Base-by-base conservation (phyloP, 2,329 filamentous ascomycete species). In the Diaporthe citrichinensis region DNA sequence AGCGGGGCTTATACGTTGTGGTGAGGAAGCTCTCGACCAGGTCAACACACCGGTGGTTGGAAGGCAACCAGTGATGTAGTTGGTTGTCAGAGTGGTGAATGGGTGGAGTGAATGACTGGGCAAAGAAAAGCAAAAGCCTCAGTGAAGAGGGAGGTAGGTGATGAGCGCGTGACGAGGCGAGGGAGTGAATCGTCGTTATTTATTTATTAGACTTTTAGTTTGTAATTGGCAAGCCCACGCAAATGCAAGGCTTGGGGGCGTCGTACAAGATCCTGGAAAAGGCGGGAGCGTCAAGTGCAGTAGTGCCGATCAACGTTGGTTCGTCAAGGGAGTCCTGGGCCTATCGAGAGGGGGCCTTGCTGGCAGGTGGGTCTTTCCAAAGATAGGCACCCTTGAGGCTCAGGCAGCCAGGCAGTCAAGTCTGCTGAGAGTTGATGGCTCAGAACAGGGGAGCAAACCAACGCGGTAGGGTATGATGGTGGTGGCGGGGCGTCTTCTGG, bases 271-370 rank as follows among this genome's bases (percentile, higher is more conserved):
- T 53, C 65, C 65, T 53, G 31, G 65, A 5, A 53, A 15, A 39
- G 65, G 65, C 65, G 65, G 65, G 65, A 68, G 65, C 65, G 25
- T 51, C 39, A 51, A 53, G 62, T 68, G 46, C 62, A 68, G 65
- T 68, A 68, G 65, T 68, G 65, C 46, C 65, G 65, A 68, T 68
- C 65, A 53, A 53, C 46, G 62, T 68, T 68, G 44, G 62, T 53
- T 53, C 62, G 31, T 23, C 65, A 39, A 53, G 62, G 62, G 23
- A 23, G 28, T 51, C 46, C 44, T 53, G 28, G 62, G 4, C 62
- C 62, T 68, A 36, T 68, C 12, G 62, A 53, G 62, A 51, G 46
- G 46, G 15, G 46, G 39, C 46, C 46, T 44, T 68, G 62, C 34
- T 53, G 62, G 62, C 46, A 53, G 62, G 62, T 68, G 62, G 62